Evolutionary conservation across 352 stramenopile genomes (phyloP).

Genomic region (Phytophthora pinifolia): DNA sequence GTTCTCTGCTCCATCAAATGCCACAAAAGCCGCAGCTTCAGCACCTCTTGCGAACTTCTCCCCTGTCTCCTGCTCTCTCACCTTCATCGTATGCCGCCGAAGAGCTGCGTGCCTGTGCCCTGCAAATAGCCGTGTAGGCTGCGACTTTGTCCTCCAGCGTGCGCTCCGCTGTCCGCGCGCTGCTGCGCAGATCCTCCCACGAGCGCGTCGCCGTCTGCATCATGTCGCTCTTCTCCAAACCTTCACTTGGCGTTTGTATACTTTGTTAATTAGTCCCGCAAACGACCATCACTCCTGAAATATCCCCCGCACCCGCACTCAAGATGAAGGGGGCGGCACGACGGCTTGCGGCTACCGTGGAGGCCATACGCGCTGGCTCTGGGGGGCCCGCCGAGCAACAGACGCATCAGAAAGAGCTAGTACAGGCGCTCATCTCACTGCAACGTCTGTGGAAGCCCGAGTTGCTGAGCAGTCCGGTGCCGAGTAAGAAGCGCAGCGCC

Average conservation of each 20-base stretch:
- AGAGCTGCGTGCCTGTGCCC: slow-evolving; percentile 36
- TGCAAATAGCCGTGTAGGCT: slow-evolving; percentile 63
- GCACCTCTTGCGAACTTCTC: background rate
- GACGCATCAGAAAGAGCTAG: slow-evolving; percentile 38
- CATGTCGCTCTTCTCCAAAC: slow-evolving; percentile 15
- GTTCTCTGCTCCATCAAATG: slow-evolving; percentile 49
- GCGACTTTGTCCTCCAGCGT: slow-evolving; percentile 84
- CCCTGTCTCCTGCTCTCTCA: slow-evolving; percentile 18
- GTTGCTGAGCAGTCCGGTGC: slow-evolving; percentile 21
- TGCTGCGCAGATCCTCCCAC: slow-evolving; percentile 79
- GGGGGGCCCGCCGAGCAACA: slow-evolving; percentile 38
- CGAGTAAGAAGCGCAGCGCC: slow-evolving; percentile 24
- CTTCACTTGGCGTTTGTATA: slow-evolving; percentile 7
- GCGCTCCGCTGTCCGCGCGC: slow-evolving; percentile 69
- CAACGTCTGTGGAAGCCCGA: slow-evolving; percentile 59
- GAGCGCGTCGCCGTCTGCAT: slow-evolving; percentile 67
- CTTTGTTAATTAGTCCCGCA: background rate
- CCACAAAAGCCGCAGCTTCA: slow-evolving; percentile 3
- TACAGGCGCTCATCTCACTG: slow-evolving; percentile 58
- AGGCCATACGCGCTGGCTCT: slow-evolving; percentile 38
- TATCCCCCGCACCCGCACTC: background rate
- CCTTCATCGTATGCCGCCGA: slow-evolving; percentile 57
- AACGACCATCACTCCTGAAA: no score
- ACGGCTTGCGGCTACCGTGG: slow-evolving; percentile 47
- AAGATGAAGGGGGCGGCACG: slow-evolving; percentile 44